Conservation (phyloP, 495 filamentous ascomycete species). For the Cetradonia linearis region DNA sequence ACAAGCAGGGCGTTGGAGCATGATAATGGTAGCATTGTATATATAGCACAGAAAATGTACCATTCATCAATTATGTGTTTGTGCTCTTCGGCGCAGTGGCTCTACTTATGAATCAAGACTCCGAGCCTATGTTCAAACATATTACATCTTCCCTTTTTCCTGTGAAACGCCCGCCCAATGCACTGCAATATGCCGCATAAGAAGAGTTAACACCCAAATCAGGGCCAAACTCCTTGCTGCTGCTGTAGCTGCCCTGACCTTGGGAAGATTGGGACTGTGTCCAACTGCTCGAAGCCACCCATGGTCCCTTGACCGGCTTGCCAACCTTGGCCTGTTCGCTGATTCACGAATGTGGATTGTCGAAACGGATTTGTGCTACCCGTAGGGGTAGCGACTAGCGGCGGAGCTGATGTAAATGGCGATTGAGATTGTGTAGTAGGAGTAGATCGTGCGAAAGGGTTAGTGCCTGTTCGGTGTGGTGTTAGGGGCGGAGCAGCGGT, state of each 20-base stretch:
- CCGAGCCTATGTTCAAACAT: conserved; percentile 8
- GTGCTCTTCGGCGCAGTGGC: conserved; percentile 2
- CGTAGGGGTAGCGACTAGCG: conserved; percentile 59
- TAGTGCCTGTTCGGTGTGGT: conserved; percentile 34
- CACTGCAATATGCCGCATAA: conserved; percentile 1
- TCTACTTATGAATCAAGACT: not conserved
- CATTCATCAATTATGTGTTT: not conserved
- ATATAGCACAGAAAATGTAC: not conserved
- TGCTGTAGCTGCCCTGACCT: conserved; percentile 47
- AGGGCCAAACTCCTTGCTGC: conserved; percentile 23
- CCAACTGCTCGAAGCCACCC: conserved; percentile 72
- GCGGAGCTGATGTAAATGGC: conserved; percentile 36
- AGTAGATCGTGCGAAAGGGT: conserved; percentile 42
- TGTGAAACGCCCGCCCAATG: conserved; percentile 16
- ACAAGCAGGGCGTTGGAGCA: not conserved
- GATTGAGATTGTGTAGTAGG: conserved; percentile 33
- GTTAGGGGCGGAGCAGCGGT: conserved; percentile 39
- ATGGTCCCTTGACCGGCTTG: conserved; percentile 73
- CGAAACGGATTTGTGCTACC: conserved; percentile 94
- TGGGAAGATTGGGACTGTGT: conserved; percentile 79
- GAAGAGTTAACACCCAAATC: not conserved
- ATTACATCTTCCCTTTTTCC: conserved; percentile 5
- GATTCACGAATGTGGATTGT: conserved; percentile 76
- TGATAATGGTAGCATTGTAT: not conserved
- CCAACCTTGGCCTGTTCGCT: conserved; percentile 78